These are phyloP conservation scores for Pichia occidentalis DNA, from an alignment of 805 yeast species.

Conservation along the genomic window DNA sequence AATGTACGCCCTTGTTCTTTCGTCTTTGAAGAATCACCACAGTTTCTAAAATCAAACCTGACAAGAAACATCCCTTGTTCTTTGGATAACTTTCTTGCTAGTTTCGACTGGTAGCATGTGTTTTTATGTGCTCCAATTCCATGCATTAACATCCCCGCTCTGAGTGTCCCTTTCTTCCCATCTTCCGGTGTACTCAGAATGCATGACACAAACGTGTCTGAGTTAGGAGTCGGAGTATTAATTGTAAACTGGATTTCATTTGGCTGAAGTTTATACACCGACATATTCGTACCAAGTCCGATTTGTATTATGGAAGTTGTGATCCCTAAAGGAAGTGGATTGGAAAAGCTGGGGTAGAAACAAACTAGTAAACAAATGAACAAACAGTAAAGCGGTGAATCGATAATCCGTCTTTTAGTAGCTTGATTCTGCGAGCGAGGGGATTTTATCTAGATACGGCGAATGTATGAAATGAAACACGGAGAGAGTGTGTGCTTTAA, in stretches of 20 bases:
- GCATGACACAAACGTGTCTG: conserved; percentile 13
- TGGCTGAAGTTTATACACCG: conserved; percentile 11
- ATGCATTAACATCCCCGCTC: conserved; percentile 57
- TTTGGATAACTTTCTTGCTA: conserved; percentile 55
- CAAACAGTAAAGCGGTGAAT: too few species aligned
- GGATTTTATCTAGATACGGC: too few species aligned
- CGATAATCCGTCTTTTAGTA: too few species aligned
- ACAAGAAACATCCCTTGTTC: conserved; percentile 58
- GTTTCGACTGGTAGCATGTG: conserved; percentile 60
- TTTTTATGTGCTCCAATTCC: conserved; percentile 84
- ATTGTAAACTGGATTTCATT: conserved; percentile 14
- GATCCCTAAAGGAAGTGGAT: too few species aligned
- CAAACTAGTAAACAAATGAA: too few species aligned
- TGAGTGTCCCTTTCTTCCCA: conserved; percentile 11
- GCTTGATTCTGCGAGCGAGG: not conserved
- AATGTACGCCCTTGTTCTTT: conserved; percentile 54
- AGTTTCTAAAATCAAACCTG: conserved; percentile 79
- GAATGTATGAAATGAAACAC: too few species aligned
- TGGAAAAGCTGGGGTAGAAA: too few species aligned
- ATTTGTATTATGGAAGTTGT: too few species aligned
- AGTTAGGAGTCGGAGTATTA: conserved; percentile 11
- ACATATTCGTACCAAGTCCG: conserved; percentile 6
- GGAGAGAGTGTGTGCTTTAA: too few species aligned
- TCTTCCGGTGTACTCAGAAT: conserved; percentile 20
- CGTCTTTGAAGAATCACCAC: conserved; percentile 61